Conservation (phyloP, 768 basidiomycete genomes). For the Mycena vitilis region DNA sequence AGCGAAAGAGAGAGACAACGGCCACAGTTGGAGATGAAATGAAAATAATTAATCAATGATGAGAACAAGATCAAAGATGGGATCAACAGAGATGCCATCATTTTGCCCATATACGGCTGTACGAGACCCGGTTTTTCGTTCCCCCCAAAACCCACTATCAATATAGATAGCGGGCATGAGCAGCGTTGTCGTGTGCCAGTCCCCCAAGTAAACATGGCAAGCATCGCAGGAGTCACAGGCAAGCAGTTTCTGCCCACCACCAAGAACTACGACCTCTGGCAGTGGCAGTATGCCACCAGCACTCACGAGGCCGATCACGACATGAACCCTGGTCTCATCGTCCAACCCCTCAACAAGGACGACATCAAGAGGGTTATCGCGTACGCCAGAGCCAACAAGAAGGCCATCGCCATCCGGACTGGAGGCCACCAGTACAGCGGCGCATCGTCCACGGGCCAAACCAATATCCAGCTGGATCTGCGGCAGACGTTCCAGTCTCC, state of each 20-base stretch:
- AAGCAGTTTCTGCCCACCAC: slow-evolving; percentile 27
- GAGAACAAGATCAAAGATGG: too few relatives aligned
- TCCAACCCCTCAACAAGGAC: slow-evolving; percentile 21
- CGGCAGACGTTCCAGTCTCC: slow-evolving; percentile 20
- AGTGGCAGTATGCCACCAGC: slow-evolving; percentile 27
- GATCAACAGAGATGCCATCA: too few relatives aligned
- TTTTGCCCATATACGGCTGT: too few relatives aligned
- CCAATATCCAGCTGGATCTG: slow-evolving; percentile 26
- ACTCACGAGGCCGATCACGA: slow-evolving; percentile 25
- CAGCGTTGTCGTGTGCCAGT: too few relatives aligned
- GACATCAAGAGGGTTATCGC: slow-evolving; percentile 29
- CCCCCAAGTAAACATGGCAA: slow-evolving; percentile 6
- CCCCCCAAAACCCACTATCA: too few relatives aligned
- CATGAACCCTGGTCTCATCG: slow-evolving; percentile 30
- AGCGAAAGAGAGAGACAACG: too few relatives aligned
- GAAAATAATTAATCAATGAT: too few relatives aligned
- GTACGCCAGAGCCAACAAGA: slow-evolving; percentile 15
- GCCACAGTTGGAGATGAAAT: too few relatives aligned
- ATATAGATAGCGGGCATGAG: too few relatives aligned
- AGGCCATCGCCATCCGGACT: slow-evolving; percentile 30
- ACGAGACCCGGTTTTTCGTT: too few relatives aligned
- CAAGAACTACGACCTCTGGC: slow-evolving; percentile 12
- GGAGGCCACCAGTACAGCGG: slow-evolving; percentile 34
- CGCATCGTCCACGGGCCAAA: slow-evolving; percentile 23
- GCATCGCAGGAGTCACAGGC: slow-evolving; percentile 26